Evolutionary conservation across 192 early-diverging fungal genomes (phyloP).

Genomic region (Coemansia sp.): DNA sequence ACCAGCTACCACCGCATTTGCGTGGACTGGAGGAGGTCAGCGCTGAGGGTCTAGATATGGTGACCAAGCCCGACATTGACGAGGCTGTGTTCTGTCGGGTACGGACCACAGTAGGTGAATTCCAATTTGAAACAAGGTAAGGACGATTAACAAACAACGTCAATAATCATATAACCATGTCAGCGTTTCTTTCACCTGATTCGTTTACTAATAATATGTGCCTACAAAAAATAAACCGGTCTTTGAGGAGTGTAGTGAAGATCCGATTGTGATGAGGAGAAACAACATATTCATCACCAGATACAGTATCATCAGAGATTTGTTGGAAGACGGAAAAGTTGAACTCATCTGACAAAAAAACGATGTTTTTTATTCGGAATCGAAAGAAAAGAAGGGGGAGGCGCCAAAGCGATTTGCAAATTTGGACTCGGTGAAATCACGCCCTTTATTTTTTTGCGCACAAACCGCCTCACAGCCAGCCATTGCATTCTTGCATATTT

Average conservation of each 20-base stretch:
- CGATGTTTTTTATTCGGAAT: neutral
- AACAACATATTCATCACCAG: slow-evolving; percentile 53
- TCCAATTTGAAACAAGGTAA: slow-evolving; percentile 51
- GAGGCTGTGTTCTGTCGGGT: slow-evolving; percentile 53
- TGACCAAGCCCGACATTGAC: slow-evolving; percentile 39
- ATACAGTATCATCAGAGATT: slow-evolving; percentile 48
- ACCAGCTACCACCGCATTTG: slow-evolving; percentile 51
- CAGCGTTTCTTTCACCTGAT: neutral
- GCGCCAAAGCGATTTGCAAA: slow-evolving; percentile 2
- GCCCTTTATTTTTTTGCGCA: neutral
- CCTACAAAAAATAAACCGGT: too few relatives aligned
- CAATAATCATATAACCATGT: neutral
- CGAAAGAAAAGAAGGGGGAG: neutral
- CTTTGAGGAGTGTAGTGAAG: slow-evolving; percentile 52
- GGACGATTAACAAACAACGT: neutral
- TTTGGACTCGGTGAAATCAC: slow-evolving; percentile 4
- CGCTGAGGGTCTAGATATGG: slow-evolving; percentile 43
- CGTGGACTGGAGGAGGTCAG: slow-evolving; percentile 31
- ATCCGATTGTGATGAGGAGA: slow-evolving; percentile 48
- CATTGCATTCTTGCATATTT: neutral
- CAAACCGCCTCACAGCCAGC: neutral
- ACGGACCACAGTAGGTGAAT: slow-evolving; percentile 41
- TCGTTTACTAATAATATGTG: too few relatives aligned
- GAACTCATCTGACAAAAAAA: slow-evolving; percentile 35
- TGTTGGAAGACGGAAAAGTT: slow-evolving; percentile 47